These are phyloP conservation scores for Candida pini DNA, from an alignment of 805 yeast species.

Conservation along the genomic window DNA sequence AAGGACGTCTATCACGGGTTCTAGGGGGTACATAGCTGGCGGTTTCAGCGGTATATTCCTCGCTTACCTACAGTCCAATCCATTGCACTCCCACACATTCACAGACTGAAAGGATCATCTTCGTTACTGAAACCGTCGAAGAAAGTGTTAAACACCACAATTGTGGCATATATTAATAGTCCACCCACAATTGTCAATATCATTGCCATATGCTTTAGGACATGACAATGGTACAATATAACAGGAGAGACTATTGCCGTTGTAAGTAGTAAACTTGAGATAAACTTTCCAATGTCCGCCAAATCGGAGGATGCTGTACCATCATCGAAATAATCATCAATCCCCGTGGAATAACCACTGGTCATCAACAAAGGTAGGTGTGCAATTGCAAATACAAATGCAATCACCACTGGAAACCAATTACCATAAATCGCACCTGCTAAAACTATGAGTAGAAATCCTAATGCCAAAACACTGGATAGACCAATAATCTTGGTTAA, in stretches of 20 bases:
- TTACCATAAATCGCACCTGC: constrained; percentile 85
- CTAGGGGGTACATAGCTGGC: too few species aligned
- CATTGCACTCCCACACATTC: too few species aligned
- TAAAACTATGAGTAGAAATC: constrained; percentile 80
- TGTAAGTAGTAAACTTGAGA: constrained; percentile 70
- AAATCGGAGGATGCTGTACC: constrained; percentile 35
- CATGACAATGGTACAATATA: constrained; percentile 66
- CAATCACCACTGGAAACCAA: constrained; percentile 84
- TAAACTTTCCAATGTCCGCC: constrained; percentile 75
- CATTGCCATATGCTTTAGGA: constrained; percentile 67
- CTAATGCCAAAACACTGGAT: constrained; percentile 76
- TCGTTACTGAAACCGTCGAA: constrained; percentile 53
- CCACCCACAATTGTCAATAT: constrained; percentile 82
- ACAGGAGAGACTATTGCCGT: constrained; percentile 74
- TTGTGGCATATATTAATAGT: constrained; percentile 72
- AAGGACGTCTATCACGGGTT: too few species aligned
- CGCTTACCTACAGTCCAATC: too few species aligned
- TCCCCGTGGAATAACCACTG: constrained; percentile 34
- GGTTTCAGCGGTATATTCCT: too few species aligned
- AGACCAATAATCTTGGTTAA: constrained; percentile 73
- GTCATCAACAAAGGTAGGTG: constrained; percentile 67
- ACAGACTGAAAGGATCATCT: constrained; percentile 29
- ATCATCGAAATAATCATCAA: constrained; percentile 62
- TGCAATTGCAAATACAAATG: constrained; percentile 56
- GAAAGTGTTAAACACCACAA: constrained; percentile 74